Evolutionary conservation across 2,329 filamentous ascomycete genomes (phyloP).

Genomic region (Coniochaeta sp.): DNA sequence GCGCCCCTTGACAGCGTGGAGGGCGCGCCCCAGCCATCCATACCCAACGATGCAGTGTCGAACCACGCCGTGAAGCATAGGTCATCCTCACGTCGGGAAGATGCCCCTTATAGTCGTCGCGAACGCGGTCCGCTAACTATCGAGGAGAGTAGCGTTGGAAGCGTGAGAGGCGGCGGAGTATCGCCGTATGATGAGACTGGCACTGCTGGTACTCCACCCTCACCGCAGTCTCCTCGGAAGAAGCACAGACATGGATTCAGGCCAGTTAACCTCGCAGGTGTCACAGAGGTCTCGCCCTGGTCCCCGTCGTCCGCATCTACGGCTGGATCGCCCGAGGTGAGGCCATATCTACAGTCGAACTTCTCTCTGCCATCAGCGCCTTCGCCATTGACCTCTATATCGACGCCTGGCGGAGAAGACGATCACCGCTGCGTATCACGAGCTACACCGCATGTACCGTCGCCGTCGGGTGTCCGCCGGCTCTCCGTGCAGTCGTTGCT

Average conservation of each 20-base stretch:
- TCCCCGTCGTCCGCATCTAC: background rate
- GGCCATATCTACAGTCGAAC: background rate
- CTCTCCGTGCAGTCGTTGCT: background rate
- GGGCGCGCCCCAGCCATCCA: background rate
- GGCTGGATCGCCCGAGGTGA: background rate
- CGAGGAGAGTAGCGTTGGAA: background rate
- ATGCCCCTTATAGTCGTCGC: background rate
- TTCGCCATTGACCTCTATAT: background rate
- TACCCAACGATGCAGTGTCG: background rate
- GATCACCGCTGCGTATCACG: background rate
- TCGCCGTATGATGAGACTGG: background rate
- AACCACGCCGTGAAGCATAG: background rate
- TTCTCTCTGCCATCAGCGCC: background rate
- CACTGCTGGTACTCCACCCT: background rate
- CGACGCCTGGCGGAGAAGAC: background rate
- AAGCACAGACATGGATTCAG: background rate
- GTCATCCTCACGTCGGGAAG: background rate
- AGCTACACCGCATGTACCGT: background rate
- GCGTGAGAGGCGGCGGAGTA: background rate
- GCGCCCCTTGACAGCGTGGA: too few species aligned
- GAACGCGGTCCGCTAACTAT: background rate
- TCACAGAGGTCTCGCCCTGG: background rate
- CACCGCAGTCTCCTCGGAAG: background rate
- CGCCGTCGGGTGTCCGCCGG: background rate
- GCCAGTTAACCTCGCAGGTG: background rate